Percentiles rank a stretch among this genome's conserved stretches.
Conservation (phyloP, 768 basidiomycete genomes). For the Steccherinum ochraceum region DNA sequence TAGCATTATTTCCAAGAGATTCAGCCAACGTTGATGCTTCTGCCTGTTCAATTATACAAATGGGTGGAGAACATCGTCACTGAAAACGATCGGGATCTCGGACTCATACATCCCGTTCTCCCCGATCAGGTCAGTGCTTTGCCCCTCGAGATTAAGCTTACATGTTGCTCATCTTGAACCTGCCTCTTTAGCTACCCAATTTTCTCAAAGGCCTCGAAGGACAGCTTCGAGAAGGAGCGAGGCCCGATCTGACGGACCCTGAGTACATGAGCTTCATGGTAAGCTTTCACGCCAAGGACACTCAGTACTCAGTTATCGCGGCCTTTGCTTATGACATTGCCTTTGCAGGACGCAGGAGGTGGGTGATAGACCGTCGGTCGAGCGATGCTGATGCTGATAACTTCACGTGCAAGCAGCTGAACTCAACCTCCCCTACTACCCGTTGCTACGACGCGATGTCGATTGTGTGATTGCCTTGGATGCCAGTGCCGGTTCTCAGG, state of each 20-base stretch:
- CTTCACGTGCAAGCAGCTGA: constrained; percentile 11
- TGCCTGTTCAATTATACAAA: constrained; percentile 18
- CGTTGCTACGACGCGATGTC: constrained; percentile 17
- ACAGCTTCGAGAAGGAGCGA: constrained; percentile 17
- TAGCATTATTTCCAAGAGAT: constrained; percentile 22
- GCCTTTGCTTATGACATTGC: too few relatives aligned
- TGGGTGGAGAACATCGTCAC: constrained; percentile 20
- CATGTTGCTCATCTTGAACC: neutral
- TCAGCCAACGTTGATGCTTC: constrained; percentile 15
- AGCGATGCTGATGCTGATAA: neutral
- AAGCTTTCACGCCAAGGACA: neutral
- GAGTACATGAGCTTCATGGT: constrained; percentile 21
- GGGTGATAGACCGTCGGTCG: neutral
- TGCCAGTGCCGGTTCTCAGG: constrained; percentile 22
- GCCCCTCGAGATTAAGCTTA: neutral
- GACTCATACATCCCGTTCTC: constrained; percentile 19
- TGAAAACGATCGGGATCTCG: constrained; percentile 19
- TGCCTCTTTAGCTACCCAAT: constrained; percentile 17
- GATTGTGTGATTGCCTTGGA: constrained; percentile 23
- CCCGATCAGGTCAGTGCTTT: constrained; percentile 16
- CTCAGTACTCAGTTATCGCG: too few relatives aligned
- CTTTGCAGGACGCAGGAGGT: constrained; percentile 22
- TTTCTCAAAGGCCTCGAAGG: constrained; percentile 19
- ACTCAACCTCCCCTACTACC: constrained; percentile 22
- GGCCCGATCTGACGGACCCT: constrained; percentile 16